These are phyloP conservation scores for Quercus mongolica DNA, from an alignment of 306 rosid species.

Conservation along the genomic window DNA sequence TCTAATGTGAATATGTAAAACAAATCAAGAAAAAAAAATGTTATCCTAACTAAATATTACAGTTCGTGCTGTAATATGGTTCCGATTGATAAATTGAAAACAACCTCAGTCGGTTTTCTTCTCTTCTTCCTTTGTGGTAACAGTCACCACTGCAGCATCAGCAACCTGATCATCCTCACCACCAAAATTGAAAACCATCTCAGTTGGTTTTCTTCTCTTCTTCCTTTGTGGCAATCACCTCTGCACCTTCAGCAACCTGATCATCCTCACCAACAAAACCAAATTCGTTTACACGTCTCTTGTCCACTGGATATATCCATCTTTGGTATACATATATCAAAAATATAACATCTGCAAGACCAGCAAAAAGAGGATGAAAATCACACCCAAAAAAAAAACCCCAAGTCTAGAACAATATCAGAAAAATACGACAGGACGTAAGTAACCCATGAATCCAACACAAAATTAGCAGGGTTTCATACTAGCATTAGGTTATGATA, in stretches of 20 bases:
- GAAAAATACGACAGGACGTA: not conserved
- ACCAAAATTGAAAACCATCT: slow-evolving; percentile 44
- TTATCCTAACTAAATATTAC: slow-evolving; percentile 21
- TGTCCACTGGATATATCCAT: slow-evolving; percentile 95
- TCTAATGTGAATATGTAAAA: slow-evolving; percentile 22
- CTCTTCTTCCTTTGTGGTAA: slow-evolving; percentile 58
- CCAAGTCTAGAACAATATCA: not conserved
- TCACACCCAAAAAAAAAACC: not conserved
- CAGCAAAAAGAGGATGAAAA: slow-evolving; percentile 15
- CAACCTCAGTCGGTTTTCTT: slow-evolving; percentile 83
- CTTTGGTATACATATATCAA: slow-evolving; percentile 78
- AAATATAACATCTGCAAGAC: slow-evolving; percentile 83
- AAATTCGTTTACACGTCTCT: slow-evolving; percentile 83
- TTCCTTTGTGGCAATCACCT: slow-evolving; percentile 40
- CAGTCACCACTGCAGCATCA: slow-evolving; percentile 27
- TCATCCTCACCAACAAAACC: slow-evolving; percentile 95
- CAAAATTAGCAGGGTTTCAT: not conserved
- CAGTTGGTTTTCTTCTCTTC: slow-evolving; percentile 93
- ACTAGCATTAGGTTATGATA: not conserved
- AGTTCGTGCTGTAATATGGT: slow-evolving; percentile 23
- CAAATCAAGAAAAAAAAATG: slow-evolving; percentile 22
- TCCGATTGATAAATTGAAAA: slow-evolving; percentile 17
- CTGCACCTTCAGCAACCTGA: slow-evolving; percentile 36
- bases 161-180: slow-evolving; percentile 69
- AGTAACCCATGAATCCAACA: not conserved